Base-by-base conservation (phyloP, 768 basidiomycete species). In the Suillus tomentosus region DNA sequence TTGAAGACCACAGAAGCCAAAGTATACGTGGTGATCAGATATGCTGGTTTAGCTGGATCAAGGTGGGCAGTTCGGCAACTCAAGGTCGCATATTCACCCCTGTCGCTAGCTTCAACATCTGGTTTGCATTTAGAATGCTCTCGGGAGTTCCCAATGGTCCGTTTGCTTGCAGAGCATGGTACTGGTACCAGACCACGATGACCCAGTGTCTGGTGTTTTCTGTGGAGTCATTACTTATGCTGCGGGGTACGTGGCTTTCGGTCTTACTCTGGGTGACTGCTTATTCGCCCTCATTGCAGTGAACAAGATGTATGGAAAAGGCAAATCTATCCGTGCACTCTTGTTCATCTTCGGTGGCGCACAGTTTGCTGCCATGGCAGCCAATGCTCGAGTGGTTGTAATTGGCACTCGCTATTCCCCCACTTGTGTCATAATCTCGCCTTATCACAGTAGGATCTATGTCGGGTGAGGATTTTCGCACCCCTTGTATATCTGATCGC, bases 71-170 rank as follows among this genome's bases (percentile, higher is more conserved):
- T 40, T 27, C 17, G 2, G 10, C 22, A 34, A 5, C 19, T 61
- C 22, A 43, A 15, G 37, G 27, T 13, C 22, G 7, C 19, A 10
- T 31, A 22, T n/a, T 50, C n/a, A 50, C 19, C 42, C 3, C 13
- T 11, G 48, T 34, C 24, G n/a, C 37, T 48, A 73, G 72, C 24
- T 72, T 64, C 8, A 73, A 69, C 37, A 50, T 74, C 24, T 64
- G 51, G 47, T 73, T 73, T 40, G 50, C 66, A 3, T 47, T 64
- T 14, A 69, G 72, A 15, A 71, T 73, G 67, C 61, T 60, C 19
- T 19, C 62, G 10, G 69, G 65, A 0, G 22, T 67, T 54, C 9
- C 43, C 11, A 63, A 65, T 3, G 37, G 67, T 0, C 50, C 62
- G 8, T 1, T 27, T 3, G 60, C 62, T 34, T 73, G 72, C 36